These are phyloP conservation scores for Leccinum griseonigrum DNA, from an alignment of 1,284 basidiomycete genomes.

Conservation along the genomic window DNA sequence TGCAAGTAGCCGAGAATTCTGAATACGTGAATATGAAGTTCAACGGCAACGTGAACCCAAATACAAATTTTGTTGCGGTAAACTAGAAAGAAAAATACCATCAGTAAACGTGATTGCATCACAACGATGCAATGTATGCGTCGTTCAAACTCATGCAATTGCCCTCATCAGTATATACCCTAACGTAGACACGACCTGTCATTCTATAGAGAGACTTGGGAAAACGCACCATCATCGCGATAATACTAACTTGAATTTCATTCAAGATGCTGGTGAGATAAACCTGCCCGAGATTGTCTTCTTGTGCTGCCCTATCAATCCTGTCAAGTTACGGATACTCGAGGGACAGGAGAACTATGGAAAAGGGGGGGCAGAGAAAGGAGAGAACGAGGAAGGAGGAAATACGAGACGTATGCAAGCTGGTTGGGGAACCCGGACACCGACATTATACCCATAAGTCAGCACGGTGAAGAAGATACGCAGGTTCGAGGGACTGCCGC, in stretches of 20 bases:
- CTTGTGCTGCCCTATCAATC: constrained; percentile 76
- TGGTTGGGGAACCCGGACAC: constrained; percentile 65
- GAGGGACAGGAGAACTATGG: not conserved
- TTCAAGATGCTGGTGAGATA: constrained; percentile 88
- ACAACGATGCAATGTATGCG: not conserved
- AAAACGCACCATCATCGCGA: constrained; percentile 72
- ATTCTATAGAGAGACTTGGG: not conserved
- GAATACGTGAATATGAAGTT: not conserved
- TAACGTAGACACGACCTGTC: constrained; percentile 21
- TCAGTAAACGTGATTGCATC: not conserved
- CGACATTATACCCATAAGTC: too few species aligned
- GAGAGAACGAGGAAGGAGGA: too few species aligned
- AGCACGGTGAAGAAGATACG: constrained; percentile 73
- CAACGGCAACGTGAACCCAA: not conserved
- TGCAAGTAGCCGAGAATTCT: not conserved
- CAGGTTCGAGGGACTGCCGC: constrained; percentile 61
- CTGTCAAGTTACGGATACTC: not conserved
- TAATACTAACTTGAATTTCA: constrained; percentile 83
- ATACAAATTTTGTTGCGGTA: not conserved
- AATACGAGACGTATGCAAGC: constrained; percentile 68
- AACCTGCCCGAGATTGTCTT: constrained; percentile 90
- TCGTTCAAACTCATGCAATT: constrained; percentile 13
- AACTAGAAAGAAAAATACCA: not conserved
- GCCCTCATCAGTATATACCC: constrained; percentile 21
- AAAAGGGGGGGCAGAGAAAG: not conserved